Base-by-base conservation (phyloP, 1,139 yeast species). In the Hyphopichia khmerensis region DNA sequence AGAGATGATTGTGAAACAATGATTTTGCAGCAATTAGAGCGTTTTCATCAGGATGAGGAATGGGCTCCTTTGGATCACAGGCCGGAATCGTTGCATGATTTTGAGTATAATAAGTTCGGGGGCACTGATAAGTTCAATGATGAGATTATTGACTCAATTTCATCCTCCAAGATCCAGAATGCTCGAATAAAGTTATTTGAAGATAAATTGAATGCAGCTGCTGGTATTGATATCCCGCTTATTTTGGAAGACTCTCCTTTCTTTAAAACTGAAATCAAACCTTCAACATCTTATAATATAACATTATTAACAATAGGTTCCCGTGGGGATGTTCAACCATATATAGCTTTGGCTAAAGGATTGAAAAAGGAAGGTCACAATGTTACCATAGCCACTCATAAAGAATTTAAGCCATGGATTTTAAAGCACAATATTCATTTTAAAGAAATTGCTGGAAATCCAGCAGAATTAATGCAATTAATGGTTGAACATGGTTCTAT, bases 271-370 rank as follows among this genome's bases (percentile, higher is more conserved):
- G 77, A 69, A 42, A 65, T 82, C 23, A 72, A 67, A 40, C 84
- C 89, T 0, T 58, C 70, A 0, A 75, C 77, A 21, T 67, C 80
- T 1, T 76, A 76, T 49, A 79, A 75, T 35, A 79, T 91, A 53
- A 84, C 89, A 0, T 67, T 90, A 43, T 65, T 91, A 44, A 91
- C 98, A 0, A 91, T 91, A 56, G 98, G 98, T 0, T 88, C 96
- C 0, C 72, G 98, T 44, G 98, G 98, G 35, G 98, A 91, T 63
- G 98, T 91, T 7, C 98, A 91, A 60, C 98, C 98, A 0, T 93
- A 90, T 58, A 85, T 91, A 49, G 93, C 98, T 0, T 65, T 91
- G n/a, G 95, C 88, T 0, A 80, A 82, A 52, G 96, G 93, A 0
- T 67, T 91, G 38, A 63, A 80, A 37, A 69, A 71, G 26, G 96